Base-by-base conservation (phyloP, 1,284 basidiomycete genomes). In the Mycena citricolor region DNA sequence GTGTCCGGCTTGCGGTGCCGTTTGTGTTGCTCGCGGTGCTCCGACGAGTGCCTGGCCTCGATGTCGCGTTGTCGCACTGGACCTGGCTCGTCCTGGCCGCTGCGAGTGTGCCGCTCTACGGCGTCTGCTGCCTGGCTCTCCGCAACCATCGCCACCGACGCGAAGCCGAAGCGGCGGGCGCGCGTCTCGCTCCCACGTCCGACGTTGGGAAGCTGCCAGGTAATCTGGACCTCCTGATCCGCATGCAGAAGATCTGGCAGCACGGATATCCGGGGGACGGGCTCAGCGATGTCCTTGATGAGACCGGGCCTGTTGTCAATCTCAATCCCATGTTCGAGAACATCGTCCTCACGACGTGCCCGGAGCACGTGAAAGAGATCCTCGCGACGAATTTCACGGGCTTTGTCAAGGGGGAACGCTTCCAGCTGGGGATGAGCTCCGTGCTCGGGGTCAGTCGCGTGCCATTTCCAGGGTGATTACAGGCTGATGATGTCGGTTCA, bases 401-500 rank as follows among this genome's bases (percentile, higher is more conserved):
- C 39, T 63, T 53, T 43, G 58, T 56, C 14, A 62, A 61, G 35
- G 61, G 65, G 28, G 33, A 57, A 24, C 47, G 34, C 16, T 61
- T 65, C 42, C 56, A 51, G 41, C 39, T 37, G 19, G 44, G 44
- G 10, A 57, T 64, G 58, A 36, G 46, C 13, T 61, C 47, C 14
- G 54, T 73, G 4, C 55, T 72, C 29, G 71, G 71, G 2, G 63
- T 62, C 5, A 37, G 35, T 33, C 5, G 7, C n/a, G n/a, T n/a
- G n/a, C n/a, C n/a, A n/a, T n/a, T n/a, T n/a, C n/a, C n/a, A n/a
- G n/a, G n/a, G n/a, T n/a, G n/a, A n/a, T n/a, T n/a, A n/a, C n/a
- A n/a, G 11, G n/a, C 6, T 47, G 16, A 46, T 31, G 10, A 14
- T 21, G 8, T 28, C 8, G 4, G 3, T 36, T 7, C 7, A 52